These are phyloP conservation scores for Cytospora chrysosperma DNA, from an alignment of 2,329 filamentous ascomycete genomes.

Conservation along the genomic window DNA sequence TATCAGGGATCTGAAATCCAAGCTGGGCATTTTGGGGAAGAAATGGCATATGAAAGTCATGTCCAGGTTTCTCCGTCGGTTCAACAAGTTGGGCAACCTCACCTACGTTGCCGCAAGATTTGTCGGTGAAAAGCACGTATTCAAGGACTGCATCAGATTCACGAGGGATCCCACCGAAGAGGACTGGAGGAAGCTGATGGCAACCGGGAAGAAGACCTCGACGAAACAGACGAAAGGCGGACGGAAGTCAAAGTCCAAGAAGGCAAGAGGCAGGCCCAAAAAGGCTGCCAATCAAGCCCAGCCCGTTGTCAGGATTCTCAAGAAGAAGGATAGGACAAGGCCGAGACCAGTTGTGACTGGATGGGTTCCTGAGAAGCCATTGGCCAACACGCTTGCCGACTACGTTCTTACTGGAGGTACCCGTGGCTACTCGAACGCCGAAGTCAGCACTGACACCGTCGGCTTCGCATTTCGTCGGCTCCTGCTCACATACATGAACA, in stretches of 20 bases:
- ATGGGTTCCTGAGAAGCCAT: constrained; percentile 37
- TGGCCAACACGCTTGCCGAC: constrained; percentile 38
- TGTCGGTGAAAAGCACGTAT: constrained; percentile 47
- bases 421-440: constrained; percentile 37
- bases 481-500: constrained; percentile 34
- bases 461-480: constrained; percentile 38
- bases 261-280: constrained; percentile 6
- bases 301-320: constrained; percentile 10
- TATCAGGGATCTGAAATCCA: constrained; percentile 56
- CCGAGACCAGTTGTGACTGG: constrained; percentile 18
- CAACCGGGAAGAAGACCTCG: constrained; percentile 45
- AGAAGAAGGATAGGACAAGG: constrained; percentile 17
- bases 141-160: constrained; percentile 62
- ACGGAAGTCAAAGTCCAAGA: constrained; percentile 25
- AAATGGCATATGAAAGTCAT: constrained; percentile 60
- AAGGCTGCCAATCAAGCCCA: constrained; percentile 3
- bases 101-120: constrained; percentile 58
- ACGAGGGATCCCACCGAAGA: constrained; percentile 53
- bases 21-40: constrained; percentile 55
- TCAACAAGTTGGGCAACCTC: constrained; percentile 55
- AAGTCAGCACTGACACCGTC: constrained; percentile 37
- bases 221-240: constrained; percentile 24
- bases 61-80: constrained; percentile 57
- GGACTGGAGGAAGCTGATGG: constrained; percentile 56
- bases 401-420: constrained; percentile 34